These are phyloP conservation scores for Psilocybe cubensis DNA, from an alignment of 768 basidiomycete species.

Conservation along the genomic window DNA sequence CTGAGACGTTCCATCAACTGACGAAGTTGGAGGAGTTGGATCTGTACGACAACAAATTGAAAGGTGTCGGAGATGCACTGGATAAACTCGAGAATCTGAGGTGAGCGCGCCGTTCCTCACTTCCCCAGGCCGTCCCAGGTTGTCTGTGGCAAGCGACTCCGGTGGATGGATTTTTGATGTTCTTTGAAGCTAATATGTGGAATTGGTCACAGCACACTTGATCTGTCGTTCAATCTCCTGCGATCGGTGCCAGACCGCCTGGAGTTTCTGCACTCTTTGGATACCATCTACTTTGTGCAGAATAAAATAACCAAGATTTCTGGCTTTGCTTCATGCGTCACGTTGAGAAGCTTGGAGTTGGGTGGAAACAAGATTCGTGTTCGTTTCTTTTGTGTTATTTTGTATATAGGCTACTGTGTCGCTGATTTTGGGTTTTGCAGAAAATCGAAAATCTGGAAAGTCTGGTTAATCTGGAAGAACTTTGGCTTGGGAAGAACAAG, in stretches of 20 bases:
- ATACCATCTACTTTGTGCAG: conserved; percentile 92
- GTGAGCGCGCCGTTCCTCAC: conserved; percentile 53
- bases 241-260: conserved; percentile 69
- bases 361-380: conserved; percentile 94
- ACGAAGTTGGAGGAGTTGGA: conserved; percentile 86
- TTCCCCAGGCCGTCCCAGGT: not conserved
- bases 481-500: conserved; percentile 99
- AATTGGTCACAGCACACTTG: conserved; percentile 62
- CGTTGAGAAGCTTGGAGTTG: conserved; percentile 83
- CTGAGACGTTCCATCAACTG: conserved; percentile 69
- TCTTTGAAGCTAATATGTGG: not conserved
- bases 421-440: conserved; percentile 42
- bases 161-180: conserved; percentile 5
- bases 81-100: conserved; percentile 54
- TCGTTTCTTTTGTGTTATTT: conserved; percentile 29
- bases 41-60: conserved; percentile 95
- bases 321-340: conserved; percentile 56
- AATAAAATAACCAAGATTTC: conserved; percentile 88
- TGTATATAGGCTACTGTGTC: not conserved
- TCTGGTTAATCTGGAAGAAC: conserved; percentile 82
- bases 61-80: conserved; percentile 68
- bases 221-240: conserved; percentile 94
- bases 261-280: conserved; percentile 58
- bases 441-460: conserved; percentile 86
- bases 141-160: not conserved